These are phyloP conservation scores for Candida ipomoeae DNA, from an alignment of 805 yeast genomes.

Conservation along the genomic window DNA sequence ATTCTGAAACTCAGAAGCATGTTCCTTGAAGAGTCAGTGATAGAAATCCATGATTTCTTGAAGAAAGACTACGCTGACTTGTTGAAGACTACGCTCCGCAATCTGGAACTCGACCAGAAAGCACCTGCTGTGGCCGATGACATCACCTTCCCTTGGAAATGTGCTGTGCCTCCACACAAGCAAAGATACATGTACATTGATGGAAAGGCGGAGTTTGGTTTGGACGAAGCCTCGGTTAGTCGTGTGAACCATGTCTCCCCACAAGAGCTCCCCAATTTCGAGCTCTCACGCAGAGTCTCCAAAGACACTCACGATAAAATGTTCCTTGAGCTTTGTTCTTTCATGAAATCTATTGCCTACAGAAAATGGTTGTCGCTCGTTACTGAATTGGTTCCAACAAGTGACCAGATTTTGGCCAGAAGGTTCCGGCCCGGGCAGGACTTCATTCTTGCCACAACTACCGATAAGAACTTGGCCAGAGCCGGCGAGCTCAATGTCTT, in stretches of 20 bases:
- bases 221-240: conserved; percentile 31
- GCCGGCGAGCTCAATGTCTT: conserved; percentile 39
- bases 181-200: conserved; percentile 82
- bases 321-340: conserved; percentile 51
- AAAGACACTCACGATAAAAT: conserved; percentile 28
- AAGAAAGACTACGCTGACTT: conserved; percentile 47
- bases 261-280: conserved; percentile 57
- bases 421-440: conserved; percentile 95
- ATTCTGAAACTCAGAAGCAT: conserved; percentile 38
- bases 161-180: conserved; percentile 92
- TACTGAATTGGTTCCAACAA: conserved; percentile 58
- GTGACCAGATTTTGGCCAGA: conserved; percentile 69
- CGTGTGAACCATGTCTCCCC: conserved; percentile 34
- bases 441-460: conserved; percentile 80
- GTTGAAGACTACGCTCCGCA: conserved; percentile 47
- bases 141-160: conserved; percentile 73
- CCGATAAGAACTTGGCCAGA: conserved; percentile 37
- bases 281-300: conserved; percentile 22
- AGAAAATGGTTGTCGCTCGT: conserved; percentile 62
- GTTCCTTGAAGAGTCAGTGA: conserved; percentile 65
- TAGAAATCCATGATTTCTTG: conserved; percentile 63
- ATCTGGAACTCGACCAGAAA: conserved; percentile 55
- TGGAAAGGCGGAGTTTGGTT: conserved; percentile 44
- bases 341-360: conserved; percentile 60
- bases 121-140: conserved; percentile 57